Evolutionary conservation across 164 flowering plant genomes (phyloP).

Genomic region (Berberis vulgaris): DNA sequence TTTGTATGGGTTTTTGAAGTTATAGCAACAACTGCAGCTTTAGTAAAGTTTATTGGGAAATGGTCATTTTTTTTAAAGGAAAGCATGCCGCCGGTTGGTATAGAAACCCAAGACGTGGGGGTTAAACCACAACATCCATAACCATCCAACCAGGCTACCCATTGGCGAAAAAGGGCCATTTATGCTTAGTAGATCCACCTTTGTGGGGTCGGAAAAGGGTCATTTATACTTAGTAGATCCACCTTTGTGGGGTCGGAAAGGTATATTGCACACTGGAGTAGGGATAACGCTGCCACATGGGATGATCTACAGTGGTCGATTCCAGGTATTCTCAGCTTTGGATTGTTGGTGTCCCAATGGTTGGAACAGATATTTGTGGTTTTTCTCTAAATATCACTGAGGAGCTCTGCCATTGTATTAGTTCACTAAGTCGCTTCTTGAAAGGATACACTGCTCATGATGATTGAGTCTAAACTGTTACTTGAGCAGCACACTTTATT

Average conservation of each 20-base stretch:
- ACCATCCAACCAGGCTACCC: too few species aligned
- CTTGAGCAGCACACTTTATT: too few species aligned
- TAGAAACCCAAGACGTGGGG: too few species aligned
- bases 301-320: slow-evolving; percentile 58
- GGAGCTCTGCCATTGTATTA: slow-evolving; percentile 54
- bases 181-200: slow-evolving; percentile 64
- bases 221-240: slow-evolving; percentile 65
- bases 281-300: slow-evolving; percentile 78
- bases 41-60: slow-evolving; percentile 31
- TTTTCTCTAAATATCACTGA: slow-evolving; percentile 48
- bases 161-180: slow-evolving; percentile 38
- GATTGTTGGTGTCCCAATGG: slow-evolving; percentile 84
- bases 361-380: slow-evolving; percentile 90
- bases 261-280: slow-evolving; percentile 88
- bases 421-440: slow-evolving; percentile 54
- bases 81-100: too few species aligned
- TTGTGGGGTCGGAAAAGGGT: slow-evolving; percentile 42
- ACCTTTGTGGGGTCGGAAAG: slow-evolving; percentile 72
- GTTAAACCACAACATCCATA: too few species aligned
- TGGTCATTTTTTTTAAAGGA: slow-evolving; percentile 11
- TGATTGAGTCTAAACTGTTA: too few species aligned
- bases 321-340: slow-evolving; percentile 51
- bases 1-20: slow-evolving; percentile 53
- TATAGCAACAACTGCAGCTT: slow-evolving; percentile 46
- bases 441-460: slow-evolving; percentile 7